phyloP scores from a whole-genome alignment of 2,329 filamentous ascomycete genomes.

The Septoria linicola region DNA sequence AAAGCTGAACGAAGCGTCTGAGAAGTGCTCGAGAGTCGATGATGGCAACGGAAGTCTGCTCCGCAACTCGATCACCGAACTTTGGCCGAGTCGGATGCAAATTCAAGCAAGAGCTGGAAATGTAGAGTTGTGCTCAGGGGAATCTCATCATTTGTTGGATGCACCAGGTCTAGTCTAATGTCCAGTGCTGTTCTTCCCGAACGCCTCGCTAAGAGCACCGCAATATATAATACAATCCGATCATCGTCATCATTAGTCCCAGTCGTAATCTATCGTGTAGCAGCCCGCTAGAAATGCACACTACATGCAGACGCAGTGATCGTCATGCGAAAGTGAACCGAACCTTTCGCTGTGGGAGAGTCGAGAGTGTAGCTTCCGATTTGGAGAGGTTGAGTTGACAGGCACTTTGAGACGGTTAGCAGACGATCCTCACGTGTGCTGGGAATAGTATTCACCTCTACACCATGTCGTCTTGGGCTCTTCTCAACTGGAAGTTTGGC shows the following conservation, averaged over 20 bases:
- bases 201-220: slow-evolving; percentile 20
- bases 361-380: slow-evolving; percentile 16
- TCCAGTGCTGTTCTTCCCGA: slow-evolving; percentile 14
- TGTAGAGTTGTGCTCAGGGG: background rate
- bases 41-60: slow-evolving; percentile 12
- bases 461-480: slow-evolving; percentile 47
- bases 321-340: slow-evolving; percentile 5
- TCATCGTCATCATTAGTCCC: slow-evolving; percentile 9
- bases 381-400: slow-evolving; percentile 17
- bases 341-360: slow-evolving; percentile 10
- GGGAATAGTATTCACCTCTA: slow-evolving; percentile 8
- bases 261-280: background rate
- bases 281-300: slow-evolving; percentile 8
- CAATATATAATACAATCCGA: slow-evolving; percentile 12
- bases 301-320: slow-evolving; percentile 1
- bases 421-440: background rate
- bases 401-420: slow-evolving; percentile 9
- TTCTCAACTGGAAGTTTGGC: slow-evolving; percentile 75
- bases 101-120: background rate
- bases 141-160: background rate
- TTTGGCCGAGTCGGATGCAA: slow-evolving; percentile 4
- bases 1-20: too few relatives aligned
- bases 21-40: slow-evolving; percentile 11
- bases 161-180: slow-evolving; percentile 8
- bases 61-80: slow-evolving; percentile 3